A percentile compares a stretch with the other conserved stretches of the same genome.
These are phyloP conservation scores for Metrosideros polymorpha DNA, from an alignment of 441 rosid species.

Conservation along the genomic window DNA sequence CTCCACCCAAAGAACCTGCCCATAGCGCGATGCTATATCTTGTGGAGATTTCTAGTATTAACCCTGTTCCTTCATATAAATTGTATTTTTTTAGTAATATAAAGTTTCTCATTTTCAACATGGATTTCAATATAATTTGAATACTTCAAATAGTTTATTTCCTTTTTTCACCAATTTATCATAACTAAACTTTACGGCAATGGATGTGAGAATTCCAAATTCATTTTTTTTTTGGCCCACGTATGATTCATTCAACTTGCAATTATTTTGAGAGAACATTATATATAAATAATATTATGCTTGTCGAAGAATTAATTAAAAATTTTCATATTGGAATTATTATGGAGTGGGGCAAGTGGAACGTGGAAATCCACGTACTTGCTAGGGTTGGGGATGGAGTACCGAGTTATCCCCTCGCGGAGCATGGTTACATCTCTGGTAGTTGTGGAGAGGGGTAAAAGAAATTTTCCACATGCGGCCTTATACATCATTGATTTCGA, in stretches of 20 bases:
- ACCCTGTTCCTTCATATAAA: neutral
- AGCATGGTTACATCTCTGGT: too few species aligned
- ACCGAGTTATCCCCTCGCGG: too few species aligned
- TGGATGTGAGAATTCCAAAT: neutral
- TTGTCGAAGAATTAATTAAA: neutral
- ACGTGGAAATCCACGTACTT: too few species aligned
- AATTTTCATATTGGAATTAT: neutral
- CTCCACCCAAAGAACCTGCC: neutral
- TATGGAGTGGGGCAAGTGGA: too few species aligned
- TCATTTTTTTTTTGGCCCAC: neutral
- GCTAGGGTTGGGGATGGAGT: too few species aligned
- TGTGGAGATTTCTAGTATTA: neutral
- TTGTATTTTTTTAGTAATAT: too few species aligned
- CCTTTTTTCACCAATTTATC: neutral
- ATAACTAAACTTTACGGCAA: neutral
- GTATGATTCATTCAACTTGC: neutral
- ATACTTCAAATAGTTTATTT: neutral
- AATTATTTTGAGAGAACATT: too few species aligned
- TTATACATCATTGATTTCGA: neutral
- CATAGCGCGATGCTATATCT: neutral
- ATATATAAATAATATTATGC: neutral
- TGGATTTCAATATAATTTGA: neutral
- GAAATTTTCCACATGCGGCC: neutral
- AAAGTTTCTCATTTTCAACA: neutral
- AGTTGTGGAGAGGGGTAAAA: too few species aligned